phyloP scores from a whole-genome alignment of 805 yeast species.

The Teunomyces kruisii region DNA sequence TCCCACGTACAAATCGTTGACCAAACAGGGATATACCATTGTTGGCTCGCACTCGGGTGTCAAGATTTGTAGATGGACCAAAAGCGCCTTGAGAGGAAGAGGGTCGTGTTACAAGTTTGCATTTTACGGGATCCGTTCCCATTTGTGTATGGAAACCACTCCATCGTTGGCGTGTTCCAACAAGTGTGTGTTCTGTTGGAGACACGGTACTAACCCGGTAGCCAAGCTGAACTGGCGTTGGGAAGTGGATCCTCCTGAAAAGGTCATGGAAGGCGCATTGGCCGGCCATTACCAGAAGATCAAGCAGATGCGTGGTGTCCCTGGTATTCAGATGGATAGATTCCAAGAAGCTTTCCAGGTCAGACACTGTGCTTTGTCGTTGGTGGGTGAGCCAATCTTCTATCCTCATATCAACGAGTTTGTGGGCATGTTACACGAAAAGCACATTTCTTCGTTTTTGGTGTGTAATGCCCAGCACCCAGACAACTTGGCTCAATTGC shows the following conservation, averaged over 20 bases:
- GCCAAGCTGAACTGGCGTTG: conserved; percentile 92
- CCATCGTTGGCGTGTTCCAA: conserved; percentile 93
- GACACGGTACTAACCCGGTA: conserved; percentile 96
- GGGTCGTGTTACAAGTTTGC: conserved; percentile 95
- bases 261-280: conserved; percentile 78
- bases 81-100: conserved; percentile 88
- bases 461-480: conserved; percentile 98
- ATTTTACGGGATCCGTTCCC: conserved; percentile 85
- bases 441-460: conserved; percentile 78
- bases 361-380: conserved; percentile 85
- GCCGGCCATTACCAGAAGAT: conserved; percentile 89
- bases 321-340: conserved; percentile 87
- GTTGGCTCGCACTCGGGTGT: conserved; percentile 96
- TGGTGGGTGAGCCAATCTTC: conserved; percentile 94
- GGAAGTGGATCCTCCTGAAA: conserved; percentile 91
- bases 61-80: conserved; percentile 94
- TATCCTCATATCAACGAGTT: conserved; percentile 90
- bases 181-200: conserved; percentile 96
- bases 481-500: conserved; percentile 64
- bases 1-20: conserved; percentile 82
- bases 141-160: conserved; percentile 93
- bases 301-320: conserved; percentile 93
- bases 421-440: conserved; percentile 73
- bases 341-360: conserved; percentile 90
- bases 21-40: conserved; percentile 90